Conservation (phyloP, 495 filamentous ascomycete species). For the Penicillium maclennaniae region DNA sequence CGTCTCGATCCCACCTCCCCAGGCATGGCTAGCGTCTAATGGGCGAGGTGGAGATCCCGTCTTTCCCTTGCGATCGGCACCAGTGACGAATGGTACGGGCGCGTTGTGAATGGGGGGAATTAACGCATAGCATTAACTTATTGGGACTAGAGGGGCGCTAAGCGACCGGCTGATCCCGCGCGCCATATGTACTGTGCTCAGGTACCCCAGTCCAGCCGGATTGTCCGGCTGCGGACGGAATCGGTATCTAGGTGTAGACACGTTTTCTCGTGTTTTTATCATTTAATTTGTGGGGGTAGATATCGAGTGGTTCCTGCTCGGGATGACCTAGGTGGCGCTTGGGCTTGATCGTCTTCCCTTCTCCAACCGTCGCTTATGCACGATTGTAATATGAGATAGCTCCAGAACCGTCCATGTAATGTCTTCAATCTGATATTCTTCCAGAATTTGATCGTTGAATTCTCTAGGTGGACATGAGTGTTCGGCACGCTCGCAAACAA, state of each 20-base stretch:
- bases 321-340: too few species aligned
- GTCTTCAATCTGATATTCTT: too few species aligned
- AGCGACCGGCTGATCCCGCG: background rate
- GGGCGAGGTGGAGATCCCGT: background rate
- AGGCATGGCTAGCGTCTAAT: conserved; percentile 8
- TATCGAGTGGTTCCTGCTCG: too few species aligned
- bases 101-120: background rate
- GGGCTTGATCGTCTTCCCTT: too few species aligned
- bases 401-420: too few species aligned
- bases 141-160: background rate
- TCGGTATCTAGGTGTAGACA: background rate
- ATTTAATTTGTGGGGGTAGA: too few species aligned
- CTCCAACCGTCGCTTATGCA: too few species aligned
- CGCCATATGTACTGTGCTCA: background rate
- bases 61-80: conserved; percentile 12
- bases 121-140: background rate
- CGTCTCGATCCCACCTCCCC: conserved; percentile 6
- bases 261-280: background rate
- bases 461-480: too few species aligned
- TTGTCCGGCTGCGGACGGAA: background rate
- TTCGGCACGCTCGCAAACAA: too few species aligned
- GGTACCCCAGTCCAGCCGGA: background rate
- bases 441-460: too few species aligned
- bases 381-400: too few species aligned
- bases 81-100: background rate